phyloP scores from a whole-genome alignment of 2,329 filamentous ascomycete species.

The Meredithiella fracta region DNA sequence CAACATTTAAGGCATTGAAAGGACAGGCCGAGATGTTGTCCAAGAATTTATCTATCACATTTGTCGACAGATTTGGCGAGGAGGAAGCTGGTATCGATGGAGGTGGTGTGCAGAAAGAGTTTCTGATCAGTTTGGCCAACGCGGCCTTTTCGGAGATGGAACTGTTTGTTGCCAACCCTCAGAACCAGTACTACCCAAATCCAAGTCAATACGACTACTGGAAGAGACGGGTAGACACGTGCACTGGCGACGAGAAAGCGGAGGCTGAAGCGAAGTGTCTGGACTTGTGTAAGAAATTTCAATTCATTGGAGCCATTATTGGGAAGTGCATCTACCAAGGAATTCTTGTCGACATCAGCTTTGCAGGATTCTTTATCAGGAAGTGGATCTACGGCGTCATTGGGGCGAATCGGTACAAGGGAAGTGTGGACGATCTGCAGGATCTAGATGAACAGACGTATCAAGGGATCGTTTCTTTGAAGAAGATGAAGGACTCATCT shows the following conservation, averaged over 20 bases:
- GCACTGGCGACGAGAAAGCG: neutral
- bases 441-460: constrained; percentile 87
- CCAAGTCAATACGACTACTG: constrained; percentile 58
- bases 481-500: constrained; percentile 48
- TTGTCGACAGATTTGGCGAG: constrained; percentile 77
- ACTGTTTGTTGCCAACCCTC: constrained; percentile 62
- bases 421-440: constrained; percentile 85
- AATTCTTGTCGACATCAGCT: constrained; percentile 81
- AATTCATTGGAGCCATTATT: constrained; percentile 82
- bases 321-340: constrained; percentile 97
- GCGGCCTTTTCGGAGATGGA: constrained; percentile 57
- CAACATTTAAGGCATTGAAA: constrained; percentile 75
- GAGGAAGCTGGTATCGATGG: constrained; percentile 90
- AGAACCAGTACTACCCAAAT: constrained; percentile 73
- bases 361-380: constrained; percentile 87
- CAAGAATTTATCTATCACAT: constrained; percentile 91
- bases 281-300: constrained; percentile 55
- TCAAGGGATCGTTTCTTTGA: constrained; percentile 64
- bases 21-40: constrained; percentile 67
- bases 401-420: constrained; percentile 46
- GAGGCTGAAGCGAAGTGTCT: neutral
- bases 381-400: constrained; percentile 66
- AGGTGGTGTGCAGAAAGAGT: constrained; percentile 94
- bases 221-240: constrained; percentile 35
- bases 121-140: constrained; percentile 71